These are phyloP conservation scores for Perilla frutescens DNA, from an alignment of 257 asterid genomes.

Conservation along the genomic window DNA sequence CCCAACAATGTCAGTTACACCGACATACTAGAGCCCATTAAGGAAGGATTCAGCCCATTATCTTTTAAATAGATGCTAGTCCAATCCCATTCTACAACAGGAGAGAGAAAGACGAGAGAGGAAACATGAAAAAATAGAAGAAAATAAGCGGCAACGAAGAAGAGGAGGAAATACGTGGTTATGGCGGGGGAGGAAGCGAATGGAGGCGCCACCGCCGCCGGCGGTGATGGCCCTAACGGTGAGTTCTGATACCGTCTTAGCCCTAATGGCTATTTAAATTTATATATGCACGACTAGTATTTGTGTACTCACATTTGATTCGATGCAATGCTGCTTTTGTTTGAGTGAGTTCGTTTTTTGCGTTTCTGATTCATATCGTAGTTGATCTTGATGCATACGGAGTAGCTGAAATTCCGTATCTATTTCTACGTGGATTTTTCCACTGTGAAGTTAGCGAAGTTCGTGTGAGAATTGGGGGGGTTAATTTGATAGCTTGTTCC, in stretches of 20 bases:
- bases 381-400: slow-evolving; percentile 3
- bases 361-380: not conserved
- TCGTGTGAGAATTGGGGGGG: slow-evolving; percentile 1
- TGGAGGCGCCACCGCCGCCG: slow-evolving; percentile 34
- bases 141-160: not conserved
- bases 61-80: not conserved
- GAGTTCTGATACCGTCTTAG: not conserved
- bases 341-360: not conserved
- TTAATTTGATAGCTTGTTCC: not conserved
- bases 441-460: not conserved
- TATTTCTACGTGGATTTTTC: not conserved
- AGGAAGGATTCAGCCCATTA: not conserved
- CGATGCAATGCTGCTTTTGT: not conserved
- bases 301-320: not conserved
- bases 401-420: not conserved
- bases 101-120: not conserved
- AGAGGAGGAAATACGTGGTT: slow-evolving; percentile 10
- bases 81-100: slow-evolving; percentile 14
- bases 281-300: not conserved
- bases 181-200: slow-evolving; percentile 41
- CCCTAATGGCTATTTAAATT: not conserved
- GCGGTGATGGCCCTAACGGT: slow-evolving; percentile 36
- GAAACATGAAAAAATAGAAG: not conserved
- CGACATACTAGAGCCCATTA: not conserved
- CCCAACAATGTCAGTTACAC: not conserved